Evolutionary conservation across 345 rosid genomes (phyloP), one percentile per base, ranked within the genome.

Genomic region (Arabidopsis suecica): DNA sequence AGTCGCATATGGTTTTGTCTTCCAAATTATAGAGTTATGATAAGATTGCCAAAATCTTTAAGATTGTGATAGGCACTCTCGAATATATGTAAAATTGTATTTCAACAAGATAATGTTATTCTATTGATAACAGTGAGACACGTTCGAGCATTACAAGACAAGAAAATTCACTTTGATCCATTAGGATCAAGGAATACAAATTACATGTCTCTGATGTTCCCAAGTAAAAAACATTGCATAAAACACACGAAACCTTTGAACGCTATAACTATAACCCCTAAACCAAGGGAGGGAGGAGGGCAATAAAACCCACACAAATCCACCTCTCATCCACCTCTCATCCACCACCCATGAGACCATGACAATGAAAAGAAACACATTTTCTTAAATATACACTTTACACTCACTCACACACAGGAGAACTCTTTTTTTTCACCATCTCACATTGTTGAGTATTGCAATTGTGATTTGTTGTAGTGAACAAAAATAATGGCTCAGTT

Each of bases 311-410:
- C 68, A 79, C 68, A 79, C 82, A 81, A 80, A 78, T 42, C 88
- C 82, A 82, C 91, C 94, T 87, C 93, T 80, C 96, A 78, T 42
- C 88, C 82, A 82, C 91, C 94, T 87, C 93, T 80, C 96, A 74
- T 86, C 91, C 88, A 80, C 78, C 83, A 69, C 91, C 88, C 80
- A 79, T 72, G n/a, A 69, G 88, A 87, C 86, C 79, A 79, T 72
- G 40, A 60, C 49, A 58, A 58, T 28, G 72, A 30, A 48, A 65
- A 74, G 53, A 66, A 58, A 25, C 22, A 1, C 5, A 5, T 65
- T 57, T 56, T 22, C 78, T 28, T 28, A 57, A 57, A 37, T 38
- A 32, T 67, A 59, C 45, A 68, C 44, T 45, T 8, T 16, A 16
- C 18, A 16, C 18, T 13, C 37, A 18, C 34, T 37, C 53, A 28